These are phyloP conservation scores for Ophiostoma ips DNA, from an alignment of 2,329 filamentous ascomycete genomes.

Conservation along the genomic window DNA sequence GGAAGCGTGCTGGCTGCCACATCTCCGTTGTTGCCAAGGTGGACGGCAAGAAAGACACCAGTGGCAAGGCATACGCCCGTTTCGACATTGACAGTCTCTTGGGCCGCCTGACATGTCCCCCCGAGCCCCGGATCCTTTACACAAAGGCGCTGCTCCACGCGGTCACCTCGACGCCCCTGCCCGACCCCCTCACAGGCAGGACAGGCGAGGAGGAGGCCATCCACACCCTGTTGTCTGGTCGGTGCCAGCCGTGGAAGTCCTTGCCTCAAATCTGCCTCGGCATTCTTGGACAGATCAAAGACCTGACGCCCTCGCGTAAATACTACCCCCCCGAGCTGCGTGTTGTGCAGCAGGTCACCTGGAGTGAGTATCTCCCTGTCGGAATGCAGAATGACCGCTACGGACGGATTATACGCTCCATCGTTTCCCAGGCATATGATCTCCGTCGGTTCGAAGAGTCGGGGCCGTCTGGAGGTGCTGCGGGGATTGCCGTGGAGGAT, in stretches of 20 bases:
- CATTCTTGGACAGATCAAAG: slow-evolving; percentile 14
- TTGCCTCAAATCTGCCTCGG: slow-evolving; percentile 5
- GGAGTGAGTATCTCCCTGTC: slow-evolving; percentile 20
- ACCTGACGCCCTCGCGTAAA: slow-evolving; percentile 19
- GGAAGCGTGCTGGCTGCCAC: slow-evolving; percentile 25
- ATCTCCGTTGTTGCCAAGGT: slow-evolving; percentile 21
- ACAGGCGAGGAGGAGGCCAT: slow-evolving; percentile 50
- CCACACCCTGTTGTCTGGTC: slow-evolving; percentile 32
- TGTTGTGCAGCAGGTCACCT: slow-evolving; percentile 23
- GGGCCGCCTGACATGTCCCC: slow-evolving; percentile 40
- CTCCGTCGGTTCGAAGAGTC: slow-evolving; percentile 16
- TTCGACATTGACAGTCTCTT: slow-evolving; percentile 41
- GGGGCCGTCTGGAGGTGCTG: not conserved
- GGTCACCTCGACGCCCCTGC: slow-evolving; percentile 40
- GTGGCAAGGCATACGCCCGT: slow-evolving; percentile 27
- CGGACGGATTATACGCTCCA: slow-evolving; percentile 16
- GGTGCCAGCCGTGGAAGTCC: slow-evolving; percentile 35
- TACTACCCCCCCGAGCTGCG: slow-evolving; percentile 25
- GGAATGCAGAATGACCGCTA: slow-evolving; percentile 26
- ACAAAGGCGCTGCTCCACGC: slow-evolving; percentile 47
- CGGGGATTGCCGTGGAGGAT: not conserved
- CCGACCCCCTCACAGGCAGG: slow-evolving; percentile 41
- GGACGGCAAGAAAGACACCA: slow-evolving; percentile 15
- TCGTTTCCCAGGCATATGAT: slow-evolving; percentile 19
- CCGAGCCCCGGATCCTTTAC: slow-evolving; percentile 40